Base-by-base conservation (phyloP, 2,329 filamentous ascomycete genomes). In the Trichocomaceae sp. region DNA sequence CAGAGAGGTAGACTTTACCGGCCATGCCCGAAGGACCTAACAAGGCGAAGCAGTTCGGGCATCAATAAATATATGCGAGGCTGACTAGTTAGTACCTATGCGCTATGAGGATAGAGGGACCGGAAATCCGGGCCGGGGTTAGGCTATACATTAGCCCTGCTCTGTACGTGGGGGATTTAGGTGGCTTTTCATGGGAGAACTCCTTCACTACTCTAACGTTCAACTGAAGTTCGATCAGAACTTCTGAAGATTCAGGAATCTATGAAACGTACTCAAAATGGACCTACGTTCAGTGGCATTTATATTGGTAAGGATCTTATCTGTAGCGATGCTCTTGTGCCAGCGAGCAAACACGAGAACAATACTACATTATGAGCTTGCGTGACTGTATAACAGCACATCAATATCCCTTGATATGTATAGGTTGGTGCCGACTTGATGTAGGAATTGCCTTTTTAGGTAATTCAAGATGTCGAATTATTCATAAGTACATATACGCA, bases 31-130 rank as follows among this genome's bases (percentile, higher is more conserved):
- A 52, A 52, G 7, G 8, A 15, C 5, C 37, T 41, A 19, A 19
- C 22, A 51, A 51, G 50, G 50, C 35, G 50, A 52, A 37, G 50
- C 50, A 31, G 19, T 52, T 52, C 50, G 50, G 50, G 50, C 50
- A 52, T 52, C 50, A 52, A 52, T 29, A 26, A 26, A 7, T 26
- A 26, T 47, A 22, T 17, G 31, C 41, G 44, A 52, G 50, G 50
- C 50, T 52, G 42, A 45, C 39, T 35, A 35, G 19, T 41, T 19
- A n/a, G 10, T 13, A 13, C 20, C 48, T 5, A 39, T 39, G 35
- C n/a, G 37, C 37, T 5, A 41, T 15, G 31, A 15, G 15, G 17
- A n/a, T 17, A 19, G 37, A 19, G 13, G 37, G 15, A 19, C 13
- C 37, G 17, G 17, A 51, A 29, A 45, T 26, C 39, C 49, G 49